A percentile compares a stretch with the other conserved stretches of the same genome.
Evolutionary conservation across 1,284 basidiomycete genomes (phyloP).

Genomic region (Cryptococcus maquisensis): DNA sequence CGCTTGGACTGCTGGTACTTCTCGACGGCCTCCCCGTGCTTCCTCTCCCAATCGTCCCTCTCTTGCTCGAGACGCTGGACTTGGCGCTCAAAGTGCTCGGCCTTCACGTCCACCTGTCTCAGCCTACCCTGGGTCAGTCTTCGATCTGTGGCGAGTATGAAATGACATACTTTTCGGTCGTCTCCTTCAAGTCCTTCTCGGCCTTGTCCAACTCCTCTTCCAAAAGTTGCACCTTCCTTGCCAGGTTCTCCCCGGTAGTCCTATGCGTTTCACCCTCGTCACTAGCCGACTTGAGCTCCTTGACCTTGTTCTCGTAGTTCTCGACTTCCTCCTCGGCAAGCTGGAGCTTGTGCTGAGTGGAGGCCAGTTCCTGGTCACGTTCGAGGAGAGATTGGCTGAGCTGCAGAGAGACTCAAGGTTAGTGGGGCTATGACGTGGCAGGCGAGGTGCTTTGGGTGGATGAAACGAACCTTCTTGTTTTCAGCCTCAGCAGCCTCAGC

Average conservation of each 20-base stretch:
- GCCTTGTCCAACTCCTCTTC: constrained; percentile 94
- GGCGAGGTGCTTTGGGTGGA: not conserved
- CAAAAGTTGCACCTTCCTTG: constrained; percentile 82
- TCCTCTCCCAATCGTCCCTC: constrained; percentile 89
- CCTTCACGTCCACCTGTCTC: constrained; percentile 96
- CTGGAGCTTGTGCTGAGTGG: constrained; percentile 71
- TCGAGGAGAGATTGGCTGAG: constrained; percentile 72
- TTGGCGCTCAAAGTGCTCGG: constrained; percentile 96
- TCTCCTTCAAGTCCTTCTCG: constrained; percentile 96
- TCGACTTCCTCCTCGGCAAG: constrained; percentile 71
- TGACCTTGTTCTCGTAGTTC: constrained; percentile 68
- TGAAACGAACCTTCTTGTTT: constrained; percentile 62
- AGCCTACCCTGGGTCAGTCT: constrained; percentile 57
- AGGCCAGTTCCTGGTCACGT: constrained; percentile 84
- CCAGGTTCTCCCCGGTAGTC: constrained; percentile 69
- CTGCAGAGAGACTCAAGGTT: constrained; percentile 14
- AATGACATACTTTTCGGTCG: constrained; percentile 80
- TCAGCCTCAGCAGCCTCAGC: constrained; percentile 81
- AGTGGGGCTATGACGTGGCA: not conserved
- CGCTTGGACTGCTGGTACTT: constrained; percentile 74
- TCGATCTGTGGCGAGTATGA: constrained; percentile 15
- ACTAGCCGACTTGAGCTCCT: constrained; percentile 64
- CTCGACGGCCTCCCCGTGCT: constrained; percentile 76
- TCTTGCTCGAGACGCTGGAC: constrained; percentile 84
- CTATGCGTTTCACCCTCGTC: constrained; percentile 72